Base-by-base conservation (phyloP, 352 stramenopile species). In the Phytophthora podocarpi region DNA sequence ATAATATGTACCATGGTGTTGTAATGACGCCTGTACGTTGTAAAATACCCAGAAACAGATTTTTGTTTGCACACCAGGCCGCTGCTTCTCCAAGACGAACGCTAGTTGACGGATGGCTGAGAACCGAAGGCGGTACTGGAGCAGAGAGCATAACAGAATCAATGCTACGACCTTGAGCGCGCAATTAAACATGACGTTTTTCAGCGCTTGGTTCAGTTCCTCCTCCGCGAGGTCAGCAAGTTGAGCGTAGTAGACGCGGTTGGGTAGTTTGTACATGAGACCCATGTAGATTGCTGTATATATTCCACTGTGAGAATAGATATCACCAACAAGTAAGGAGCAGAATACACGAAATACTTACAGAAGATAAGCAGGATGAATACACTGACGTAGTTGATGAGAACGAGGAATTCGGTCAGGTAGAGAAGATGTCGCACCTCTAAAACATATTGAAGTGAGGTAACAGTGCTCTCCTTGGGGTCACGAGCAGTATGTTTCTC, bases 41-140 rank as follows among this genome's bases (percentile, higher is more conserved):
- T 71, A 73, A 9, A 72, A 54, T 6, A 82, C 54, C 70, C 73
- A 75, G 40, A 75, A 68, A 36, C 68, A 45, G 24, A 78, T 63
- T 46, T 71, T 79, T 24, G 35, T 51, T 30, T 78, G 71, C 1
- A 77, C 39, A 15, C 70, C 32, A 5, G 20, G 45, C 48, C 50
- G 65, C 23, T 79, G 64, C 0, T 52, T 67, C 26, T 62, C 48
- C 16, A 85, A 45, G 13, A 82, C 75, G 28, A 85, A 78, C 15
- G 62, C 67, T 3, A 85, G 41, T 11, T 80, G 69, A 10, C 64
- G 42, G 5, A 80, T 41, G 11, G 40, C 49, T 1, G 63, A 62
- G 12, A 71, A 43, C 1, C 36, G 55, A 30, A 71, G 45, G 15
- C 51, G 35, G 7, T 39, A 36, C 23, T 48, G 41, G 3, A 61